phyloP scores from a whole-genome alignment of 1,284 basidiomycete genomes.

The Ceratobasidium theobromae region DNA sequence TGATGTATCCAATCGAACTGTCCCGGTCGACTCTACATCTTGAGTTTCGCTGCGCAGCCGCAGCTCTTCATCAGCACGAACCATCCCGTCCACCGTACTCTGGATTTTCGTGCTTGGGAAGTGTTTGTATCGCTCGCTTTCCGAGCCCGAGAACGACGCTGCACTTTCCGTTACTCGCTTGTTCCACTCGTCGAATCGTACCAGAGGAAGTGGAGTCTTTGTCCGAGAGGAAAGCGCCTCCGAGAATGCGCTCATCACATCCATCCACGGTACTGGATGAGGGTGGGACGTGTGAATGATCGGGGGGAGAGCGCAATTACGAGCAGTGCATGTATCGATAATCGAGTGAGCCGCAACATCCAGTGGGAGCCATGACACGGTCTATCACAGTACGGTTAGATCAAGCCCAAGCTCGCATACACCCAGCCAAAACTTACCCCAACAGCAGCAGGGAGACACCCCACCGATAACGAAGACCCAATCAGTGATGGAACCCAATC shows the following conservation, averaged over 20 bases:
- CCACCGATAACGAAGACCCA: neutral
- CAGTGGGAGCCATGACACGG: slow-evolving; percentile 43
- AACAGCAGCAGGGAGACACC: slow-evolving; percentile 1
- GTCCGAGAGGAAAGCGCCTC: slow-evolving; percentile 30
- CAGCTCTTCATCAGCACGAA: neutral
- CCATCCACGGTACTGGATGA: slow-evolving; percentile 39
- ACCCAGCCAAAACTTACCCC: neutral
- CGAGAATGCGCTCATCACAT: slow-evolving; percentile 38
- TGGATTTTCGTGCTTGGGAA: slow-evolving; percentile 20
- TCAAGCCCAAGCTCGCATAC: neutral
- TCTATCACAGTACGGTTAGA: neutral
- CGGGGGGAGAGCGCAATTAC: neutral
- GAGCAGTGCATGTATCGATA: slow-evolving; percentile 37
- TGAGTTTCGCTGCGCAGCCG: neutral
- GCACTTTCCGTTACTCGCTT: neutral
- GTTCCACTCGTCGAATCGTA: slow-evolving; percentile 42
- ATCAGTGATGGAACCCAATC: slow-evolving; percentile 35
- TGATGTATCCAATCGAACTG: neutral
- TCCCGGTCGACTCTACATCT: neutral
- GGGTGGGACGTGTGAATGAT: slow-evolving; percentile 41
- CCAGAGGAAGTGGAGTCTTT: slow-evolving; percentile 36
- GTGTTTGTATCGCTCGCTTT: neutral
- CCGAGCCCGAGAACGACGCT: neutral
- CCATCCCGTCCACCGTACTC: slow-evolving; percentile 1
- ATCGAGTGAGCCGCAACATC: slow-evolving; percentile 32